Conservation (phyloP, 495 filamentous ascomycete genomes). For the Aspergillus coremiiformis region DNA sequence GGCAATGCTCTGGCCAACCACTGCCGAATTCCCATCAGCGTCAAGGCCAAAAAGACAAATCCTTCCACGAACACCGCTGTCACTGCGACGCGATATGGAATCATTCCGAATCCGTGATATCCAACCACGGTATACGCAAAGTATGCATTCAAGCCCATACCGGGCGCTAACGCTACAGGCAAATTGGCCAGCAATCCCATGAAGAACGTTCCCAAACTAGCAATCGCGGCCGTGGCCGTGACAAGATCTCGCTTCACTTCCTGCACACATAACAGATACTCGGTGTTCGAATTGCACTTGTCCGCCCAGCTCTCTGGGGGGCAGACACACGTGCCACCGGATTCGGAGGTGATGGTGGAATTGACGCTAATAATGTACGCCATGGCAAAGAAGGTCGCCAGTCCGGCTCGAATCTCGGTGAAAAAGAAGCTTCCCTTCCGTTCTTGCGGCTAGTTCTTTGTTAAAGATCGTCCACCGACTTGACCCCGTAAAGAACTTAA, state of each 20-base stretch:
- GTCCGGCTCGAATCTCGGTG: slow-evolving; percentile 69
- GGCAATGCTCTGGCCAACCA: slow-evolving; percentile 76
- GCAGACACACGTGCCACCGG: slow-evolving; percentile 73
- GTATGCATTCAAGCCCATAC: slow-evolving; percentile 81
- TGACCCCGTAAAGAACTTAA: not conserved
- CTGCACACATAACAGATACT: slow-evolving; percentile 56
- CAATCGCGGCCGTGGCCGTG: slow-evolving; percentile 73
- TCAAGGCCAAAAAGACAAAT: slow-evolving; percentile 60
- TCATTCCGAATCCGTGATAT: slow-evolving; percentile 55
- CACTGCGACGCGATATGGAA: slow-evolving; percentile 62
- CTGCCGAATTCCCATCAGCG: slow-evolving; percentile 68
- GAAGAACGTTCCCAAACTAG: slow-evolving; percentile 60
- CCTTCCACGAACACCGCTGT: slow-evolving; percentile 82
- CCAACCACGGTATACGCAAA: slow-evolving; percentile 80
- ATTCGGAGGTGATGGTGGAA: slow-evolving; percentile 55
- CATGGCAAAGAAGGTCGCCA: slow-evolving; percentile 84
- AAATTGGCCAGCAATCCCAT: slow-evolving; percentile 68
- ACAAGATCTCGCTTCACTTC: slow-evolving; percentile 69
- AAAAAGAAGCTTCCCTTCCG: slow-evolving; percentile 70
- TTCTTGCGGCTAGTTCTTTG: slow-evolving; percentile 43
- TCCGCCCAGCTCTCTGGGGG: slow-evolving; percentile 38
- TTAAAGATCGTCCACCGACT: not conserved
- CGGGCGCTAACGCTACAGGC: slow-evolving; percentile 70
- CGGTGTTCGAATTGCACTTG: slow-evolving; percentile 46
- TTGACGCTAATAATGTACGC: slow-evolving; percentile 77